phyloP scores from a whole-genome alignment of 805 yeast species.

The Saitoella complicata region DNA sequence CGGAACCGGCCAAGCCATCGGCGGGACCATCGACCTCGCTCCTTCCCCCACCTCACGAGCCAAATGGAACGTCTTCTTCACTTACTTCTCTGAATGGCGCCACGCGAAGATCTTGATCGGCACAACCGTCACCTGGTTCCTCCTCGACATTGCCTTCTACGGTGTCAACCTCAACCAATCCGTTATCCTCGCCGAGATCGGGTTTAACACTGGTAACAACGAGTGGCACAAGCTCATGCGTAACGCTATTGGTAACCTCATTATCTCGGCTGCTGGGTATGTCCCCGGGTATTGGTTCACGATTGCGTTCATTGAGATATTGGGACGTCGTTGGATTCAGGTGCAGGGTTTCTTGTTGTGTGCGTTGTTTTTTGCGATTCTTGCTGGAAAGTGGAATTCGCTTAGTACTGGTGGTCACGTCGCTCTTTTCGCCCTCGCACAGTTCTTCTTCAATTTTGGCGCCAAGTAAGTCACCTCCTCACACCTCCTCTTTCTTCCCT shows the following conservation, averaged over 20 bases:
- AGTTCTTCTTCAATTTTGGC: slow-evolving; percentile 82
- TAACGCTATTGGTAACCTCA: slow-evolving; percentile 81
- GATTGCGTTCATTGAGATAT: slow-evolving; percentile 58
- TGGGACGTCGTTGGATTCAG: slow-evolving; percentile 81
- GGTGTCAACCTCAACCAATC: slow-evolving; percentile 79
- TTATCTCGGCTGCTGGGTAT: slow-evolving; percentile 85
- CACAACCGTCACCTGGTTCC: slow-evolving; percentile 85
- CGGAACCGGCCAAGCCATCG: too few species aligned
- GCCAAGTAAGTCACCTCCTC: too few species aligned
- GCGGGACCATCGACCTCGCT: too few species aligned
- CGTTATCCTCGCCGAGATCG: slow-evolving; percentile 62
- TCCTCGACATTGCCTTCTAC: slow-evolving; percentile 78
- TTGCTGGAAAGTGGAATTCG: slow-evolving; percentile 74
- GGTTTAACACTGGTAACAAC: slow-evolving; percentile 57
- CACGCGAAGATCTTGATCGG: slow-evolving; percentile 70
- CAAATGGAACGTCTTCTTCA: slow-evolving; percentile 26
- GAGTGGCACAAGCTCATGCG: slow-evolving; percentile 57
- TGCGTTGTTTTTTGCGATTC: slow-evolving; percentile 56
- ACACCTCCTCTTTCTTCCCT: too few species aligned
- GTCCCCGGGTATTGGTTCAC: slow-evolving; percentile 87
- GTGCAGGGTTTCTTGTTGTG: slow-evolving; percentile 55
- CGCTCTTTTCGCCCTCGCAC: slow-evolving; percentile 63
- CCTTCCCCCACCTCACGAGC: too few species aligned
- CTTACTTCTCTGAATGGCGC: slow-evolving; percentile 74
- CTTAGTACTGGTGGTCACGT: slow-evolving; percentile 48